Conservation (phyloP, 257 asterid species). For the Apocynum venetum region DNA sequence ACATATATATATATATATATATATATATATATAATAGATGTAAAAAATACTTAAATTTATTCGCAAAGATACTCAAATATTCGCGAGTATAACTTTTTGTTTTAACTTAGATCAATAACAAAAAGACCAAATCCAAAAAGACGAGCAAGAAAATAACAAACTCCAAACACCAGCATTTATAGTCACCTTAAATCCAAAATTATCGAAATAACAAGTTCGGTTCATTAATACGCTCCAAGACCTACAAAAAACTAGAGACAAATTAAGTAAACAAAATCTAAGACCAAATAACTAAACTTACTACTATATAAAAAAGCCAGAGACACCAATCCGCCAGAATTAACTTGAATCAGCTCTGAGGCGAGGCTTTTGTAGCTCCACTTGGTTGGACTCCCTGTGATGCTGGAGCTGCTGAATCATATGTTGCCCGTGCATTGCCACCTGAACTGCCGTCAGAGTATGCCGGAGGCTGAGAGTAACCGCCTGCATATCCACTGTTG, state of each 20-base stretch:
- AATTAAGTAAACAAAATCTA: background rate
- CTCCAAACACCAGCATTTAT: background rate
- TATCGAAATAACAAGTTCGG: background rate
- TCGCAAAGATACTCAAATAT: no score
- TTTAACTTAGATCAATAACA: no score
- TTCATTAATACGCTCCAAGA: background rate
- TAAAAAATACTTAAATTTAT: no score
- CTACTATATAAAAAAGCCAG: background rate
- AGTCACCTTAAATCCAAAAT: background rate
- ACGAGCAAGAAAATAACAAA: background rate
- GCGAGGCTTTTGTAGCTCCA: constrained; percentile 55
- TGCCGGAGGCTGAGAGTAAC: constrained; percentile 53
- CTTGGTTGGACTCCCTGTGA: constrained; percentile 40
- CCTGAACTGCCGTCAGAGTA: constrained; percentile 46
- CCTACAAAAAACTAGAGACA: background rate
- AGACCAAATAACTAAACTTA: background rate
- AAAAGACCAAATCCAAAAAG: no score
- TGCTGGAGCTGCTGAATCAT: constrained; percentile 42
- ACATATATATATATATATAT: no score
- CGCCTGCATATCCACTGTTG: constrained; percentile 38
- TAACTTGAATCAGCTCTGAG: constrained; percentile 31
- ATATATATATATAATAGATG: no score
- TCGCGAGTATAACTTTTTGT: no score
- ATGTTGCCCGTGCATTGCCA: constrained; percentile 28
- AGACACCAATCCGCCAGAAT: background rate